Percentiles rank a stretch among this genome's conserved stretches.
phyloP scores from a whole-genome alignment of 2,329 filamentous ascomycete genomes.

The Talaromyces marneffei region DNA sequence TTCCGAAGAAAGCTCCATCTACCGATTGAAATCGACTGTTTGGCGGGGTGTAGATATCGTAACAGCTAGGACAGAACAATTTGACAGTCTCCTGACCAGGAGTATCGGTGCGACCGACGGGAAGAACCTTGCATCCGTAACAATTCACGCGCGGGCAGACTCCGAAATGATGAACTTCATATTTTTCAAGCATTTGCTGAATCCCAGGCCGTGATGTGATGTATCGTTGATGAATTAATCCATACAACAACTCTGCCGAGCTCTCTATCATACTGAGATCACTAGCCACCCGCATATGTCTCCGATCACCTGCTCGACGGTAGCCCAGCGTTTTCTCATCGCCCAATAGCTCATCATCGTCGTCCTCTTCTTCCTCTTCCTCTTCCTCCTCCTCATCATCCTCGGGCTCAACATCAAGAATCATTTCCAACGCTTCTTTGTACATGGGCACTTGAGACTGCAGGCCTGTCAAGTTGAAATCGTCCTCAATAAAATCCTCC shows the following conservation, averaged over 20 bases:
- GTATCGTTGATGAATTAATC: constrained; percentile 95
- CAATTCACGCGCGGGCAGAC: constrained; percentile 92
- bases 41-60: constrained; percentile 94
- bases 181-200: constrained; percentile 99
- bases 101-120: constrained; percentile 88
- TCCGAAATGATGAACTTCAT: constrained; percentile 93
- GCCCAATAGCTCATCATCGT: constrained; percentile 58
- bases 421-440: constrained; percentile 99
- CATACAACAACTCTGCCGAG: constrained; percentile 96
- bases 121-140: constrained; percentile 81
- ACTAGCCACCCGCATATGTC: constrained; percentile 80
- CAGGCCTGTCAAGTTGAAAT: constrained; percentile 95
- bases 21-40: constrained; percentile 97
- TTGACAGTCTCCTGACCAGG: constrained; percentile 97
- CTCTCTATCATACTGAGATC: constrained; percentile 94
- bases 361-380: constrained; percentile 63
- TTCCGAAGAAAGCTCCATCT: constrained; percentile 95
- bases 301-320: constrained; percentile 56
- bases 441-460: constrained; percentile 97
- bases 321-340: constrained; percentile 45
- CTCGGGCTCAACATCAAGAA: constrained; percentile 94
- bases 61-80: constrained; percentile 92
- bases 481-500: constrained; percentile 99
- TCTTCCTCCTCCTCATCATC: constrained; percentile 66
- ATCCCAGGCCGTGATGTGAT: constrained; percentile 95